Evolutionary conservation across 176 grass and related monocot species (phyloP), one percentile per base, ranked within the genome.

Genomic region (Metroxylon sagu): DNA sequence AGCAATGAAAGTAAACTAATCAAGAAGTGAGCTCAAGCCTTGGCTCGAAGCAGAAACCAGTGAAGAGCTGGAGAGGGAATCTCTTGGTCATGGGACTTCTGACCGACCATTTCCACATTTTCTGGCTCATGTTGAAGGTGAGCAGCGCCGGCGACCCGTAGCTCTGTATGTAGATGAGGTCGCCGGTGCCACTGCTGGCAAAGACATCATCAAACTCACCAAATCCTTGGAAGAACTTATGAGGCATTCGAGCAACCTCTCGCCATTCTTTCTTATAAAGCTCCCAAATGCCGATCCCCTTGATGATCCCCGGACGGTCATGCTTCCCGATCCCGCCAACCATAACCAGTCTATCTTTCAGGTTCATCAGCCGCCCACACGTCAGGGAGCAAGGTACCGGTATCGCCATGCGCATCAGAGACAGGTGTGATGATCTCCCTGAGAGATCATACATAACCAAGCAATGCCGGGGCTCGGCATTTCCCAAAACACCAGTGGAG

Each of bases 21-120:
- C 62, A 65, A 51, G 65, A 25, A 30, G 26, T 6, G 2, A 67
- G 18, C n/a, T 67, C 65, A 30, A 67, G 51, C 51, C 65, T 29
- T 14, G 65, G 65, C 8, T 67, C 65, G 5, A 67, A 67, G 65
- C 65, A 67, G 51, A 67, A 67, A 67, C 65, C 65, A 18, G 65
- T 67, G n/a, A 67, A 67, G 3, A 67, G 26, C 50, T 67, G 65
- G 16, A 67, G 52, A 18, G 65, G 26, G 5, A 67, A 67, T n/a
- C 65, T 54, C 26, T 67, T 67, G 27, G 26, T 54, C 18, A 35
- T 23, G 2, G 51, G 65, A 27, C 43, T 53, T 21, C 21, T 67
- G 3, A 18, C 17, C n/a, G 27, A 67, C 50, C 65, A 54, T 55
- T 54, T 67, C 65, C 65, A 67, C 27, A 6, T 6, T 19, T 67